Conservation (phyloP, 805 yeast genomes). For the Ogataea philodendri region DNA sequence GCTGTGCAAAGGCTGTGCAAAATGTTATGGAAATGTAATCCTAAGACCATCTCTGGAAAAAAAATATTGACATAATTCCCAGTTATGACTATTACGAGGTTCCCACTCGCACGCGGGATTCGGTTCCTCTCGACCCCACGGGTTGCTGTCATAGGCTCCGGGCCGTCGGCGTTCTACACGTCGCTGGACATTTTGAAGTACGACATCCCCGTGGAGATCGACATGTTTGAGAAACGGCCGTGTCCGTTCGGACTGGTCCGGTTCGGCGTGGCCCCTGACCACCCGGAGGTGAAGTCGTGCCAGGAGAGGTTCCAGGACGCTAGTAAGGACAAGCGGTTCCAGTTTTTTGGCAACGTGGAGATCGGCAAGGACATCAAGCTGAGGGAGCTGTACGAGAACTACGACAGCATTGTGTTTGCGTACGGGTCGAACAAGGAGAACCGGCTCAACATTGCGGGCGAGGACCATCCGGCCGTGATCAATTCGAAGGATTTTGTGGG, state of each 20-base stretch:
- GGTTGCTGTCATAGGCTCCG: constrained; percentile 87
- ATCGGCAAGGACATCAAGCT: constrained; percentile 65
- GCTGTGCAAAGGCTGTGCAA: too few relatives aligned
- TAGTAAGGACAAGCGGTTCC: constrained; percentile 37
- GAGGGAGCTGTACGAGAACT: constrained; percentile 46
- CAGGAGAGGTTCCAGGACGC: constrained; percentile 67
- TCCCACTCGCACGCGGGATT: too few relatives aligned
- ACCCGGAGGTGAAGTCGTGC: constrained; percentile 92
- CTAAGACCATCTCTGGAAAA: too few relatives aligned
- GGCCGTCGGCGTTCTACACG: constrained; percentile 96
- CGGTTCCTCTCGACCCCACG: constrained; percentile 22
- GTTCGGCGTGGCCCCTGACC: constrained; percentile 99
- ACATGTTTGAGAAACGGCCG: constrained; percentile 80
- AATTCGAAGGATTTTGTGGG: constrained; percentile 86
- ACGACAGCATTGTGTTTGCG: constrained; percentile 74
- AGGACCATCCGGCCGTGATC: constrained; percentile 60
- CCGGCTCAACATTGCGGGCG: constrained; percentile 56
- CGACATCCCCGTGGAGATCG: constrained; percentile 41
- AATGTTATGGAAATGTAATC: too few relatives aligned
- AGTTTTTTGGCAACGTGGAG: constrained; percentile 68
- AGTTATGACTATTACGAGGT: too few relatives aligned
- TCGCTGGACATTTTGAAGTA: constrained; percentile 64
- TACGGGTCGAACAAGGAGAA: constrained; percentile 77
- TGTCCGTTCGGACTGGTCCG: constrained; percentile 90
- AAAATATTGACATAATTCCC: constrained; percentile 2